Conservation (phyloP, 1,139 yeast genomes). For the Saccharomyces uvarum region DNA sequence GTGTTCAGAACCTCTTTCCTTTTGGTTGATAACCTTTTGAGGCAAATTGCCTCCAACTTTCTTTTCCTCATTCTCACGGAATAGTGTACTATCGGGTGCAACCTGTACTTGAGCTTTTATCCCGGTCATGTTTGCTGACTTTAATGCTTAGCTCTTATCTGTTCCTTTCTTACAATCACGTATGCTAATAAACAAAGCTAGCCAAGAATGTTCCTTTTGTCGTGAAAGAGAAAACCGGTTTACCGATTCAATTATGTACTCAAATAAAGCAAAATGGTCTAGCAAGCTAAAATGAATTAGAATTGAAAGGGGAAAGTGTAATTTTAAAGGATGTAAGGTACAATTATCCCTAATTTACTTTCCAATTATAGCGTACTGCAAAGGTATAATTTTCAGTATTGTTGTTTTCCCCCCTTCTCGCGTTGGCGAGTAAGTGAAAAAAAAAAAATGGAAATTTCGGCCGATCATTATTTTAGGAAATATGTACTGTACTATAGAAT, state of each 20-base stretch:
- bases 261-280: background rate
- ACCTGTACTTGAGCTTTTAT: slow-evolving; percentile 1
- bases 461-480: background rate
- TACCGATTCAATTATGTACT: background rate
- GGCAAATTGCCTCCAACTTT: slow-evolving; percentile 9
- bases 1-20: slow-evolving; percentile 10
- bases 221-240: background rate
- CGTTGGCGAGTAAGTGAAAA: background rate
- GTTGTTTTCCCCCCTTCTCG: background rate
- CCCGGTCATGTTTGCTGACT: slow-evolving; percentile 1
- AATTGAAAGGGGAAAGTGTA: background rate
- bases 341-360: background rate
- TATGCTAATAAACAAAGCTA: background rate
- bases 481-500: background rate
- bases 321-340: background rate
- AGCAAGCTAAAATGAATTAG: background rate
- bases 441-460: background rate
- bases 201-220: background rate
- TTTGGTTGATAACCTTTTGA: slow-evolving; percentile 7
- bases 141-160: background rate
- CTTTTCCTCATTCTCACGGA: slow-evolving; percentile 6
- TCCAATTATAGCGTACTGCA: background rate
- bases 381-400: background rate
- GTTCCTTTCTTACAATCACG: background rate
- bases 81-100: background rate